A percentile compares a stretch with the other conserved stretches of the same genome.
Conservation (phyloP, 257 asterid species). For the Plectranthus barbatus region DNA sequence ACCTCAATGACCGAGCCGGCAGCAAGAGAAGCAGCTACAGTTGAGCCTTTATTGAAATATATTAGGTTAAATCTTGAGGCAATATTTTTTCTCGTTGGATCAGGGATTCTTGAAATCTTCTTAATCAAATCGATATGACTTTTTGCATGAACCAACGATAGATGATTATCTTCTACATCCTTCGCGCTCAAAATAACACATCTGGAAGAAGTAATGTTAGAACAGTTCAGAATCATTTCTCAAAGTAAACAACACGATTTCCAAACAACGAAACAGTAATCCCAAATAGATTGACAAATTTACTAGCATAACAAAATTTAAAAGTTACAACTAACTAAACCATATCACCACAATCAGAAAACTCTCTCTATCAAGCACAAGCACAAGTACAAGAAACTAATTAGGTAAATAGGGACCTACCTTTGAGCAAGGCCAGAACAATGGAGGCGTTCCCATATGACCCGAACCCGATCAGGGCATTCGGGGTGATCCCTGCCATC, state of each 20-base stretch:
- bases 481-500: slow-evolving; percentile 57
- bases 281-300: no score
- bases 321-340: not conserved
- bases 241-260: not conserved
- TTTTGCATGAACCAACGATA: slow-evolving; percentile 73
- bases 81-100: slow-evolving; percentile 28
- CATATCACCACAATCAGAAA: no score
- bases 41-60: slow-evolving; percentile 83
- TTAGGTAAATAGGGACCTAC: slow-evolving; percentile 23
- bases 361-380: not conserved
- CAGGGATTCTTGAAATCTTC: slow-evolving; percentile 38
- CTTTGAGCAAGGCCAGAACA: slow-evolving; percentile 60
- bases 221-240: no score
- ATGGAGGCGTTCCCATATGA: slow-evolving; percentile 66
- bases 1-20: slow-evolving; percentile 94
- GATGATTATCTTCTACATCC: slow-evolving; percentile 55
- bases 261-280: not conserved
- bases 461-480: slow-evolving; percentile 61
- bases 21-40: slow-evolving; percentile 88
- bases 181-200: slow-evolving; percentile 58
- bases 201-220: no score
- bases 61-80: slow-evolving; percentile 61
- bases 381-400: not conserved
- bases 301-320: slow-evolving; percentile 2
- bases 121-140: slow-evolving; percentile 56